phyloP scores from a whole-genome alignment of 768 basidiomycete genomes.

The Cubamyces sp. region DNA sequence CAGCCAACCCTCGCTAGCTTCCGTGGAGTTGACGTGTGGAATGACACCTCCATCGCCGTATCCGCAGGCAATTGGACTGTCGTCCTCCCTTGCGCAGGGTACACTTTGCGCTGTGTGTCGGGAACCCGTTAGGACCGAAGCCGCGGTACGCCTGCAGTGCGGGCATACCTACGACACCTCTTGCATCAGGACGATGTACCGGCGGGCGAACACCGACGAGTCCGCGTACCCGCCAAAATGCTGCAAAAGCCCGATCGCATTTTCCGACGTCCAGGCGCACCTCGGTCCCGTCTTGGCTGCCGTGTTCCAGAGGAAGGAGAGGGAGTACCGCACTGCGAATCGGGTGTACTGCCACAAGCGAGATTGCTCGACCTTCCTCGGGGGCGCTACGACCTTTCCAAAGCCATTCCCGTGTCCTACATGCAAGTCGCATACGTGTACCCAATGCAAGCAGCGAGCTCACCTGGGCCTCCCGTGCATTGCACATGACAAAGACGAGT shows the following conservation, averaged over 20 bases:
- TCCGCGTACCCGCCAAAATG: constrained; percentile 28
- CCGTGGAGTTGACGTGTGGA: background rate
- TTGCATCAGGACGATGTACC: constrained; percentile 27
- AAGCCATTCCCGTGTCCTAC: background rate
- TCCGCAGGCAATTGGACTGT: no score
- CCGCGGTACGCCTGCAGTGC: constrained; percentile 9
- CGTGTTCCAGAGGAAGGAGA: constrained; percentile 16
- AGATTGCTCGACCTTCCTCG: constrained; percentile 28
- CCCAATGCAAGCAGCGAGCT: constrained; percentile 2
- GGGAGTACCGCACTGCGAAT: constrained; percentile 26
- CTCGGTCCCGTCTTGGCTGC: constrained; percentile 4
- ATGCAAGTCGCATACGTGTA: background rate
- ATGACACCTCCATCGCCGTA: background rate
- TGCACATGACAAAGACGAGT: constrained; percentile 15
- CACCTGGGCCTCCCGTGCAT: constrained; percentile 2
- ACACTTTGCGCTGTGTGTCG: background rate
- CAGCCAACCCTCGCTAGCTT: background rate
- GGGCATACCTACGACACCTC: constrained; percentile 25
- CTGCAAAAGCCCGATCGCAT: constrained; percentile 19
- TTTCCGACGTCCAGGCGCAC: constrained; percentile 6
- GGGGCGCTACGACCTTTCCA: constrained; percentile 9
- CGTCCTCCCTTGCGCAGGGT: background rate
- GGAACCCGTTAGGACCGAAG: background rate
- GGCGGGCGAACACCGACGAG: constrained; percentile 26
- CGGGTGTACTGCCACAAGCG: constrained; percentile 28